phyloP scores from a whole-genome alignment of 768 basidiomycete genomes.

The Strobilomyces dryophilus region DNA sequence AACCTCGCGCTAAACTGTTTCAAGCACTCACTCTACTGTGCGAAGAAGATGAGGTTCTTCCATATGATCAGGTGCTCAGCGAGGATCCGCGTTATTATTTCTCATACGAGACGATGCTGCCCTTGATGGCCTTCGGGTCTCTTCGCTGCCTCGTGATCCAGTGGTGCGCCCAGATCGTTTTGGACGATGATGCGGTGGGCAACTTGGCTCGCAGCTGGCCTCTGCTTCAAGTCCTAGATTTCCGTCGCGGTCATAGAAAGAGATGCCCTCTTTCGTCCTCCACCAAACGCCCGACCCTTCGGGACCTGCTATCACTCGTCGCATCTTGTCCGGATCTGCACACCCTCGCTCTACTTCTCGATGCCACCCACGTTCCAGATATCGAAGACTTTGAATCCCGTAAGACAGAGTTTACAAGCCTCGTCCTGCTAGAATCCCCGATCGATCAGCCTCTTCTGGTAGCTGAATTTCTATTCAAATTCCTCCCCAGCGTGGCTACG shows the following conservation, averaged over 20 bases:
- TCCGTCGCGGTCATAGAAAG: constrained; percentile 3
- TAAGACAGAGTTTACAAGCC: background rate
- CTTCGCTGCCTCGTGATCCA: constrained; percentile 5
- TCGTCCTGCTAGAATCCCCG: background rate
- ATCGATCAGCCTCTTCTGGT: constrained; percentile 5
- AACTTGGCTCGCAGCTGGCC: constrained; percentile 10
- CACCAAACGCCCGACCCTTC: constrained; percentile 8
- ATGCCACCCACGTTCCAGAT: constrained; percentile 11
- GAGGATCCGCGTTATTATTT: constrained; percentile 3
- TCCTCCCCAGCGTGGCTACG: background rate
- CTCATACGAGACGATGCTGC: constrained; percentile 4
- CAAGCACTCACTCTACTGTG: background rate
- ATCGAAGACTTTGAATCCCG: background rate
- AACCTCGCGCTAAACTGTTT: background rate
- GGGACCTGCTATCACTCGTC: constrained; percentile 5
- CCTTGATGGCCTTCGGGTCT: background rate
- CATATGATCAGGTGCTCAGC: background rate
- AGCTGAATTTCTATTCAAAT: constrained; percentile 8
- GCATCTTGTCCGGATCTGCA: background rate
- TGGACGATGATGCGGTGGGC: constrained; percentile 6
- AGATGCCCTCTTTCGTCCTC: constrained; percentile 1
- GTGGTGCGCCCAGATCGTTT: constrained; percentile 11
- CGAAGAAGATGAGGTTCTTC: background rate
- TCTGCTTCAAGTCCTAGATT: background rate
- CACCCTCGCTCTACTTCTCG: constrained; percentile 3